Conservation (phyloP, 208 protist genomes). For the Trypanosomatidae sp. region DNA sequence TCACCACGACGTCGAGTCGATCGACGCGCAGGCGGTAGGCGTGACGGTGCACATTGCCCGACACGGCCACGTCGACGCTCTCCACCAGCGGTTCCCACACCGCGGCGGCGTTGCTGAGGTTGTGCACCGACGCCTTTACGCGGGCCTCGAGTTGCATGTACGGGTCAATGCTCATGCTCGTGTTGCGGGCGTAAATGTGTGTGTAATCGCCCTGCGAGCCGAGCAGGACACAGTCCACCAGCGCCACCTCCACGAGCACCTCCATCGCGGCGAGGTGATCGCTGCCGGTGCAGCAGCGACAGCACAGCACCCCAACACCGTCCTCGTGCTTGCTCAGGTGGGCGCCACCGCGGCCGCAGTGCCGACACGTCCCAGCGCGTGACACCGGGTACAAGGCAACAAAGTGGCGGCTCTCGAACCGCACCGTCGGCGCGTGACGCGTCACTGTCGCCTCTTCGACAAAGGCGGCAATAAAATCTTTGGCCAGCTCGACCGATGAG, state of each 20-base stretch:
- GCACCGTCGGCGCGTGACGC: constrained; percentile 26
- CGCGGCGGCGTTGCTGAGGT: constrained; percentile 52
- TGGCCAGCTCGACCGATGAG: constrained; percentile 46
- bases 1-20: constrained; percentile 60
- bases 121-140: constrained; percentile 31
- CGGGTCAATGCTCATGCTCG: constrained; percentile 21
- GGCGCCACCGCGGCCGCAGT: constrained; percentile 24
- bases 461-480: constrained; percentile 51
- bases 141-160: constrained; percentile 36
- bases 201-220: constrained; percentile 35
- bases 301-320: constrained; percentile 46
- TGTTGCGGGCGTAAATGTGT: constrained; percentile 23
- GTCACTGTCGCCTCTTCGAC: constrained; percentile 29
- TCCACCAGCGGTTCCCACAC: constrained; percentile 84
- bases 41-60: constrained; percentile 33
- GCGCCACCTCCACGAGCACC: constrained; percentile 39
- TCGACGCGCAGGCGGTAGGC: constrained; percentile 41
- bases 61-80: constrained; percentile 22
- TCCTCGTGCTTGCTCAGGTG: constrained; percentile 13
- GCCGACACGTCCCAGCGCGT: constrained; percentile 33
- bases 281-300: constrained; percentile 68
- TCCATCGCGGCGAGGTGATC: constrained; percentile 35
- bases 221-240: constrained; percentile 49
- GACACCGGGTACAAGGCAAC: constrained; percentile 21
- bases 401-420: constrained; percentile 33